A percentile compares a stretch with the other conserved stretches of the same genome.
phyloP scores from a whole-genome alignment of 2,329 filamentous ascomycete species.

The Fusarium protoensiforme region DNA sequence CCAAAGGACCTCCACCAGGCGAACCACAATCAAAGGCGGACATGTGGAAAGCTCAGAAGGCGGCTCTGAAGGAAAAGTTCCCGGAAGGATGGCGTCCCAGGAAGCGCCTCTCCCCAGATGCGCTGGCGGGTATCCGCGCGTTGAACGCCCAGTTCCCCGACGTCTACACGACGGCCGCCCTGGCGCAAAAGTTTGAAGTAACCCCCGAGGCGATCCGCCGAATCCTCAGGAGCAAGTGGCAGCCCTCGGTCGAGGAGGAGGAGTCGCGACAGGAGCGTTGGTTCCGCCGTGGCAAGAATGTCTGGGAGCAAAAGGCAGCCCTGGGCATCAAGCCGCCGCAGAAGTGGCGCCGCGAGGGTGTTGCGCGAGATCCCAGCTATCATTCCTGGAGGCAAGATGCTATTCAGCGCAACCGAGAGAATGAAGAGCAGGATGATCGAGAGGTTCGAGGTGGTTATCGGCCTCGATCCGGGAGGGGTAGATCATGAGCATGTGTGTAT shows the following conservation, averaged over 20 bases:
- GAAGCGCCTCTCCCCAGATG: slow-evolving; percentile 91
- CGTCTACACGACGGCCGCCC: slow-evolving; percentile 77
- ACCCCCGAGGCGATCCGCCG: slow-evolving; percentile 87
- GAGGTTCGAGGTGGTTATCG: slow-evolving; percentile 17
- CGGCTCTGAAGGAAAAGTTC: slow-evolving; percentile 80
- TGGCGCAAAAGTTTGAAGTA: slow-evolving; percentile 85
- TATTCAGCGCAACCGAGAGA: slow-evolving; percentile 43
- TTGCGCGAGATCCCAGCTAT: slow-evolving; percentile 57
- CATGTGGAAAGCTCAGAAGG: slow-evolving; percentile 81
- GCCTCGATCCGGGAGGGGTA: slow-evolving; percentile 3
- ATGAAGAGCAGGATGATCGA: slow-evolving; percentile 45
- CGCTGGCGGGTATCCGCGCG: slow-evolving; percentile 87
- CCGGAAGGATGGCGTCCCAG: slow-evolving; percentile 82
- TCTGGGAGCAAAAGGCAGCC: slow-evolving; percentile 70
- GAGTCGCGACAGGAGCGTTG: slow-evolving; percentile 68
- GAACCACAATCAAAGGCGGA: slow-evolving; percentile 50
- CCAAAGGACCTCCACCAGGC: slow-evolving; percentile 24
- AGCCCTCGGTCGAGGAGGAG: slow-evolving; percentile 69
- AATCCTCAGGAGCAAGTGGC: slow-evolving; percentile 85
- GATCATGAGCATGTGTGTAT: slow-evolving; percentile 20
- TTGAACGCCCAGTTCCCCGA: slow-evolving; percentile 82
- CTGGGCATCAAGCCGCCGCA: slow-evolving; percentile 70
- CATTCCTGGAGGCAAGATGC: slow-evolving; percentile 49
- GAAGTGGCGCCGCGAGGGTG: slow-evolving; percentile 68
- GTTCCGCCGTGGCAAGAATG: slow-evolving; percentile 68